Conservation (phyloP, 371 early-diverging fungal species). For the Lichtheimia ornata region DNA sequence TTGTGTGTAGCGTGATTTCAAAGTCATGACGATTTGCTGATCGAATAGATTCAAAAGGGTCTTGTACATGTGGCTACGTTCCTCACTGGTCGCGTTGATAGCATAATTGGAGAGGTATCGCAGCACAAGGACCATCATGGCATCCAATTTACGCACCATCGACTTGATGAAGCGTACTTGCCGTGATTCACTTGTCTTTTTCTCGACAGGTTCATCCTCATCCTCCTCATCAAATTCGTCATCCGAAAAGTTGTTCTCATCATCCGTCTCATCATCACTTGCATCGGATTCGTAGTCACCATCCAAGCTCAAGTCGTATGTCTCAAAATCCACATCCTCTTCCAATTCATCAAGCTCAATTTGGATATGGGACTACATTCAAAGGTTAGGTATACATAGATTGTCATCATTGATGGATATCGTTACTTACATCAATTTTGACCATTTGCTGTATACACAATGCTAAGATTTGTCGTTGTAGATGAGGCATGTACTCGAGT, state of each 20-base stretch:
- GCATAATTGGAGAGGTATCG: slow-evolving; percentile 49
- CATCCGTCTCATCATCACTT: slow-evolving; percentile 36
- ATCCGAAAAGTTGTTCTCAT: slow-evolving; percentile 18
- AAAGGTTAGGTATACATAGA: background rate
- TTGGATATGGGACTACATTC: slow-evolving; percentile 72
- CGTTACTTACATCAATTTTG: slow-evolving; percentile 78
- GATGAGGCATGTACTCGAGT: slow-evolving; percentile 73
- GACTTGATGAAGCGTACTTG: slow-evolving; percentile 55
- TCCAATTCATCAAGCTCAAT: slow-evolving; percentile 90
- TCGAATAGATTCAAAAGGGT: slow-evolving; percentile 80
- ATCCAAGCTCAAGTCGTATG: slow-evolving; percentile 39
- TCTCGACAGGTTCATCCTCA: slow-evolving; percentile 29
- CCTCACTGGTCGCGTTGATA: slow-evolving; percentile 13
- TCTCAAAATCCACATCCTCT: slow-evolving; percentile 65
- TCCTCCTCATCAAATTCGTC: slow-evolving; percentile 34
- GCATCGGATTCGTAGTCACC: slow-evolving; percentile 46
- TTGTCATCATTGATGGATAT: background rate
- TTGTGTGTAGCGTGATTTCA: slow-evolving; percentile 90
- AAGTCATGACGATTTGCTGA: slow-evolving; percentile 78
- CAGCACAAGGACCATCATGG: slow-evolving; percentile 75
- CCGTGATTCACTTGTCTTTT: slow-evolving; percentile 24
- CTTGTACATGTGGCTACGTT: slow-evolving; percentile 58
- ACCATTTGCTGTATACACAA: slow-evolving; percentile 80
- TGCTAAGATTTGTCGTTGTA: slow-evolving; percentile 75
- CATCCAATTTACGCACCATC: slow-evolving; percentile 84